Conservation (phyloP, 768 basidiomycete genomes). For the Tulasnella sp. region DNA sequence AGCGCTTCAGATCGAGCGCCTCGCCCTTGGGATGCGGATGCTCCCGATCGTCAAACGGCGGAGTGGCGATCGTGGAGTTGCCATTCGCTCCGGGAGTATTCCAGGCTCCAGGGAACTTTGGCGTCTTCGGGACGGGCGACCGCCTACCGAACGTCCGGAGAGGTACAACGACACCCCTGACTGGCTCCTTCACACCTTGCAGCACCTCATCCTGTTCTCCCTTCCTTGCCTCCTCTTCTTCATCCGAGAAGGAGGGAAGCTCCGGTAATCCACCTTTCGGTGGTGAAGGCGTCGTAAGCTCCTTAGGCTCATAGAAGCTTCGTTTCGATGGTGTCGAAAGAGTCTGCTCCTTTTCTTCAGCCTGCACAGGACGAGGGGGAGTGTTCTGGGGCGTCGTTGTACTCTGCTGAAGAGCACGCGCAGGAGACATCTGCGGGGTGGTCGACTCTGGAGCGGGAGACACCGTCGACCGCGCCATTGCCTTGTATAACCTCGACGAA, state of each 20-base stretch:
- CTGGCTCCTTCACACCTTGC: background rate
- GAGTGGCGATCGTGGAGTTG: background rate
- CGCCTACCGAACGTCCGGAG: background rate
- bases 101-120: conserved; percentile 9
- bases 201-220: background rate
- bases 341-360: no score
- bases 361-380: background rate
- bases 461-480: background rate
- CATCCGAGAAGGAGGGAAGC: background rate
- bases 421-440: conserved; percentile 1
- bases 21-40: conserved; percentile 7
- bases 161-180: background rate
- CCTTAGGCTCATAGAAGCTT: conserved; percentile 1
- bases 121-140: conserved; percentile 2
- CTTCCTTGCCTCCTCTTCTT: background rate
- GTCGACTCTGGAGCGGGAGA: background rate
- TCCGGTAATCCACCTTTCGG: conserved; percentile 6
- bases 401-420: background rate
- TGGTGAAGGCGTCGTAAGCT: background rate
- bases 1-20: conserved; percentile 1
- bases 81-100: background rate
- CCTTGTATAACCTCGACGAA: background rate
- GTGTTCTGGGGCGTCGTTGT: conserved; percentile 4
- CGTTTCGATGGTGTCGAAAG: background rate
- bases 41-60: conserved; percentile 3